Base-by-base conservation (phyloP, 2,329 filamentous ascomycete species). In the Exophiala viscosa region DNA sequence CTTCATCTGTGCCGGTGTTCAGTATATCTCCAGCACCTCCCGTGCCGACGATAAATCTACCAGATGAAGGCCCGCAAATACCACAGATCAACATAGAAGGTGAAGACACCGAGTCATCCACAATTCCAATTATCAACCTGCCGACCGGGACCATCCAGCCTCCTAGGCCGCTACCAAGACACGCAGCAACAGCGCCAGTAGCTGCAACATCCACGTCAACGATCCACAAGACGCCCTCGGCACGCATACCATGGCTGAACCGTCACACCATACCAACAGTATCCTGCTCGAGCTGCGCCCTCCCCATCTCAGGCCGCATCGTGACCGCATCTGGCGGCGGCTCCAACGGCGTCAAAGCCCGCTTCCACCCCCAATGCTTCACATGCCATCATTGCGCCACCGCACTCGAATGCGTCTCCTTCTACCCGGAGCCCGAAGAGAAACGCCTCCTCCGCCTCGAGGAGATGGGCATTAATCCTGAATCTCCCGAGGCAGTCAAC, bases 301-400 rank as follows among this genome's bases (percentile, higher is more conserved):
- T 87, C 15, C 85, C 90, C 0, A 97, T 99, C 61, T 84, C 93
- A 52, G 93, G 93, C 2, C 88, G 92, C 52, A 92, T 96, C 60
- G 87, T 97, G 17, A 88, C 87, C 3, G 83, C 96, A 5, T 85
- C 84, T 1, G 90, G 90, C 20, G 78, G 81, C 35, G 46, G 39
- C 33, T 35, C 32, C 13, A 51, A 34, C 17, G 46, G 43, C 20
- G 47, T 58, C 34, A 63, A 61, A 55, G 62, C 60, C 17, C 87
- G 91, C 15, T 97, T 97, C 69, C 93, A 99, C 63, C 91, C 93
- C 0, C 83, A 90, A 60, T 99, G 93, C 71, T 97, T 99, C 74
- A 80, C 82, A 39, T 99, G 93, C 74, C 87, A 89, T 68, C 81
- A 88, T 55, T 99, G 93, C 69, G 84, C 86, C 28, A 95, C 91